Evolutionary conservation across 163 green algal species (phyloP).

Genomic region (Prototheca wickerhamii): DNA sequence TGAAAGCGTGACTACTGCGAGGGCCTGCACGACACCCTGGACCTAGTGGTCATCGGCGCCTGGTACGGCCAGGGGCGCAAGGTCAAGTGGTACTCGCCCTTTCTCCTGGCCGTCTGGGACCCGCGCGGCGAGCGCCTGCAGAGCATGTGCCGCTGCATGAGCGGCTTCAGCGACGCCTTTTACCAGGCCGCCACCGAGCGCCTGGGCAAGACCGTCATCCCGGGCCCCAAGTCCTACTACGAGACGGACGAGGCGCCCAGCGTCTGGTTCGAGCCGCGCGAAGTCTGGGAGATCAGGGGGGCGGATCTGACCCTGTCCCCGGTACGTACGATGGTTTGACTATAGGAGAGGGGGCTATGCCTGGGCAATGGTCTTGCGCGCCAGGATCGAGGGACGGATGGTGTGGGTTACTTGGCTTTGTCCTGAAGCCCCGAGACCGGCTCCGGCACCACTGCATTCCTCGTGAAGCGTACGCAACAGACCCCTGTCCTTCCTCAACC

Average conservation of each 20-base stretch:
- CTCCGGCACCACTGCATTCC: too few relatives aligned
- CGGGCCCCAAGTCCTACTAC: constrained; percentile 55
- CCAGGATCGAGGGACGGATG: too few relatives aligned
- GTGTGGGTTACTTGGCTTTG: too few relatives aligned
- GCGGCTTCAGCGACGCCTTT: constrained; percentile 75
- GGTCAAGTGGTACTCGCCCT: constrained; percentile 75
- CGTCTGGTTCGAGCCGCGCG: constrained; percentile 76
- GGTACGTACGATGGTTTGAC: constrained; percentile 38
- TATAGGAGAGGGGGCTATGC: not conserved
- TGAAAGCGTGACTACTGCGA: constrained; percentile 71
- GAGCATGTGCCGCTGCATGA: constrained; percentile 71
- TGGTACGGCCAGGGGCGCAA: constrained; percentile 65
- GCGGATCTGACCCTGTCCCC: constrained; percentile 81
- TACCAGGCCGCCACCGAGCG: constrained; percentile 56
- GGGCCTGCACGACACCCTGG: constrained; percentile 72
- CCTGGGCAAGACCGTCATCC: constrained; percentile 15
- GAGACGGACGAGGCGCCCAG: constrained; percentile 51
- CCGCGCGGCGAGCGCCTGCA: constrained; percentile 56
- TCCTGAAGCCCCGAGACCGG: too few relatives aligned
- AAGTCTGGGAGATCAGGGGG: constrained; percentile 68
- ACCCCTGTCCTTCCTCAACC: constrained; percentile 6
- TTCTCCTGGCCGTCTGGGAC: constrained; percentile 80
- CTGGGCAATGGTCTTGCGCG: too few relatives aligned
- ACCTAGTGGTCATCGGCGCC: constrained; percentile 86
- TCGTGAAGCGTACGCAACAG: constrained; percentile 12